Evolutionary conservation across 768 basidiomycete species (phyloP).

Genomic region (Paxillus ammoniavirescens): DNA sequence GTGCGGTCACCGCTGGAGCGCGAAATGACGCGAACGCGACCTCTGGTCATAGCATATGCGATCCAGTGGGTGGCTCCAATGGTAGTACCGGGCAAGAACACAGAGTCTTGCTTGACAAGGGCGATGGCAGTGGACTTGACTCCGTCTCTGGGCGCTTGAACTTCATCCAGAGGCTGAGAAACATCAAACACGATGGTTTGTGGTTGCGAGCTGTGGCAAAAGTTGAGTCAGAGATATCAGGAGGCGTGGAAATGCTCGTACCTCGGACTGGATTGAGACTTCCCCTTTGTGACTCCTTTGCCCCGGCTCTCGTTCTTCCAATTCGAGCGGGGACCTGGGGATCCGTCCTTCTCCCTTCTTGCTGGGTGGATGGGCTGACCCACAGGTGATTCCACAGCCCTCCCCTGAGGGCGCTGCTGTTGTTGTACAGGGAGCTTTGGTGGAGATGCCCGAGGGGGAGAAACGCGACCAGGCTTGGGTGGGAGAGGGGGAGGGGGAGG

Average conservation of each 20-base stretch:
- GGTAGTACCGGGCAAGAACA: conserved; percentile 82
- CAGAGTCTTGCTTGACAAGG: conserved; percentile 80
- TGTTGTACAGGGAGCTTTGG: conserved; percentile 53
- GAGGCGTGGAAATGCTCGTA: conserved; percentile 25
- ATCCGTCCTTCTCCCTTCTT: conserved; percentile 68
- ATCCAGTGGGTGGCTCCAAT: conserved; percentile 93
- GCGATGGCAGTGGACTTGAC: conserved; percentile 91
- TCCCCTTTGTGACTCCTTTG: conserved; percentile 39
- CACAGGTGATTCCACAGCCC: conserved; percentile 50
- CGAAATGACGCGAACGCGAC: conserved; percentile 87
- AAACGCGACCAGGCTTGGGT: conserved; percentile 47
- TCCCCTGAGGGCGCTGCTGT: conserved; percentile 44
- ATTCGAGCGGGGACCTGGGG: conserved; percentile 58
- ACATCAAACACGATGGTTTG: conserved; percentile 79
- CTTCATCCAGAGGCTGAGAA: conserved; percentile 65
- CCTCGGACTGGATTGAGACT: conserved; percentile 58
- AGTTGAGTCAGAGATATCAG: not conserved
- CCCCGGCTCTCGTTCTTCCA: conserved; percentile 37
- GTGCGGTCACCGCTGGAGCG: conserved; percentile 87
- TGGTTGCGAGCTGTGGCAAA: conserved; percentile 47
- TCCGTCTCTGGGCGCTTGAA: conserved; percentile 71
- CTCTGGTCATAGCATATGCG: conserved; percentile 89
- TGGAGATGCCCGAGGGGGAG: conserved; percentile 65
- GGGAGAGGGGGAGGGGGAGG: conserved; percentile 67
- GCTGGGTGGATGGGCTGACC: conserved; percentile 38